These are phyloP conservation scores for Eremochloa ophiuroides DNA, from an alignment of 176 grass and related monocot genomes.

Conservation along the genomic window DNA sequence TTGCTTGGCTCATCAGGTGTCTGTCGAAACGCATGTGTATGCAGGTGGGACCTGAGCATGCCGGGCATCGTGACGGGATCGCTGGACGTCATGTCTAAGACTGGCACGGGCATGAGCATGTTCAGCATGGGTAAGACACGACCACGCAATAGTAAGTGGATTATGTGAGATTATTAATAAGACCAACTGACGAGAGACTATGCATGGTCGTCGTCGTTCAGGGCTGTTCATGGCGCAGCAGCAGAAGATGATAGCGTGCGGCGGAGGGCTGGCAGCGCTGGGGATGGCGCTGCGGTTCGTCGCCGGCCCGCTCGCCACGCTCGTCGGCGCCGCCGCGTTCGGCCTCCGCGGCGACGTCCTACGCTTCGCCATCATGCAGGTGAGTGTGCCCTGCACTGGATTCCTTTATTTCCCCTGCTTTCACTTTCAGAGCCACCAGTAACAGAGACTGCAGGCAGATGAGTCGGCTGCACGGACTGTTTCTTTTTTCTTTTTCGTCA, in stretches of 20 bases:
- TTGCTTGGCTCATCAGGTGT: too few species aligned
- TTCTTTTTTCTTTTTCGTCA: too few species aligned
- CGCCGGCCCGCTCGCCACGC: constrained; percentile 43
- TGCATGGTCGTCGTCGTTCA: neutral
- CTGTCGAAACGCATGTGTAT: too few species aligned
- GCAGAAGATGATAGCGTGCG: constrained; percentile 64
- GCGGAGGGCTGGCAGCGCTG: constrained; percentile 40
- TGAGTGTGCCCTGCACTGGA: neutral
- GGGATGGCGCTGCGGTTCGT: constrained; percentile 62
- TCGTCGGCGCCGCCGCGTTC: constrained; percentile 39
- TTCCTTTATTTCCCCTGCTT: too few species aligned
- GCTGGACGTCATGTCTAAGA: constrained; percentile 70
- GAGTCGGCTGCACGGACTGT: too few species aligned
- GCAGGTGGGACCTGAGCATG: constrained; percentile 65
- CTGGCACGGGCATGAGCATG: constrained; percentile 69
- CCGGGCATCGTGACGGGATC: constrained; percentile 60
- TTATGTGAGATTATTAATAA: too few species aligned
- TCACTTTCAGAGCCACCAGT: too few species aligned
- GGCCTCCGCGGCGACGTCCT: constrained; percentile 59
- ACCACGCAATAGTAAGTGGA: too few species aligned
- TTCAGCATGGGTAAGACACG: constrained; percentile 67
- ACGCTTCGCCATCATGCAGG: constrained; percentile 70
- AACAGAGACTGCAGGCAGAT: too few species aligned
- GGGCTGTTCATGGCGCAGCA: constrained; percentile 74
- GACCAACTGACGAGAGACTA: too few species aligned